These are phyloP conservation scores for Naegleria fowleri DNA, from an alignment of 208 protist genomes.

Conservation along the genomic window DNA sequence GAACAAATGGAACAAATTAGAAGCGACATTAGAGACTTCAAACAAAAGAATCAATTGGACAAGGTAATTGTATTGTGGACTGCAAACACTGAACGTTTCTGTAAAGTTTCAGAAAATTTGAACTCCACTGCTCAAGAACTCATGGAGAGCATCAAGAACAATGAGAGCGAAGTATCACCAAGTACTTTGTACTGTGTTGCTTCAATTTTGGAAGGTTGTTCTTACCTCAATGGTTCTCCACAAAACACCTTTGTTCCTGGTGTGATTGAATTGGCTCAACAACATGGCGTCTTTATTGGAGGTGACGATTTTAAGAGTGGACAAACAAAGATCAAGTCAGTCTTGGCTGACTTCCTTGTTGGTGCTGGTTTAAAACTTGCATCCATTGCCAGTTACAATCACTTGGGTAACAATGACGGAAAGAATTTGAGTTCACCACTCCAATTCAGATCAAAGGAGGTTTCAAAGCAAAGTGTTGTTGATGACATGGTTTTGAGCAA, in stretches of 20 bases:
- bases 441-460: constrained; percentile 97
- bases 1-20: constrained; percentile 88
- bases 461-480: constrained; percentile 97
- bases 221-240: constrained; percentile 97
- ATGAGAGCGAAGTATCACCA: constrained; percentile 83
- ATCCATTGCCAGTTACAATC: constrained; percentile 88
- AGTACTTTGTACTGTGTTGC: constrained; percentile 92
- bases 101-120: constrained; percentile 70
- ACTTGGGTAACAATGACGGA: constrained; percentile 99
- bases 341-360: constrained; percentile 96
- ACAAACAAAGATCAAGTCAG: constrained; percentile 99
- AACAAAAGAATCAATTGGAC: constrained; percentile 78
- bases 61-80: constrained; percentile 96
- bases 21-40: constrained; percentile 84
- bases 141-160: constrained; percentile 69
- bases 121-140: constrained; percentile 94
- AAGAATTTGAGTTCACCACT: constrained; percentile 88
- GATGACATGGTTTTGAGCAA: constrained; percentile 98
- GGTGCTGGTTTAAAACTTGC: constrained; percentile 81
- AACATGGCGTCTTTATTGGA: constrained; percentile 78
- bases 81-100: constrained; percentile 97
- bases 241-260: constrained; percentile 98
- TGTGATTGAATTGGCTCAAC: constrained; percentile 80
- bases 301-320: constrained; percentile 99
- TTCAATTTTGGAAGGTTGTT: constrained; percentile 86